Conservation (phyloP, 169 alveolate species). For the Cryptosporidium baileyi region DNA sequence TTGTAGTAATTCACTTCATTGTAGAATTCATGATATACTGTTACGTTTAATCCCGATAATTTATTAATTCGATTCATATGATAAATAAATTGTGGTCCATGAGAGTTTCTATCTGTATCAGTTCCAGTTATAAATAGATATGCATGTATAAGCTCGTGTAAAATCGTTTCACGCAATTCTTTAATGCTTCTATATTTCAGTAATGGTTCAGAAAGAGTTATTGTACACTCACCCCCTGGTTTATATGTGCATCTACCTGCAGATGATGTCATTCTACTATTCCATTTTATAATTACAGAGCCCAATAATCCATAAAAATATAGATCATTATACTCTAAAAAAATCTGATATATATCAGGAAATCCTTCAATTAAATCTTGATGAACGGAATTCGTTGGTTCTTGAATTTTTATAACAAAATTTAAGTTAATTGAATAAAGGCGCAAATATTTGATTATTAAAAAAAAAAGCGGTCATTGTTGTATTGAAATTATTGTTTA, state of each 20-base stretch:
- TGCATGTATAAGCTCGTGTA: constrained; percentile 97
- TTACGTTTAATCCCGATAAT: constrained; percentile 87
- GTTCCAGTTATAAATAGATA: constrained; percentile 84
- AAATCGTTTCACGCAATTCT: constrained; percentile 91
- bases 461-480: too few relatives aligned
- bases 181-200: constrained; percentile 87
- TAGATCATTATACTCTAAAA: constrained; percentile 79
- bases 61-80: constrained; percentile 88
- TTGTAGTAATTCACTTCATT: constrained; percentile 91
- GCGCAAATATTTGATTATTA: background rate
- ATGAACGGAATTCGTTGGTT: background rate
- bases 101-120: constrained; percentile 83
- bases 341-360: constrained; percentile 82
- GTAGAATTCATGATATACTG: constrained; percentile 88
- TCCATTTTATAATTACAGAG: constrained; percentile 86
- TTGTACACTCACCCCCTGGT: constrained; percentile 85
- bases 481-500: too few relatives aligned
- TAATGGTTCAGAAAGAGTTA: constrained; percentile 90
- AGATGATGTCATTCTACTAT: constrained; percentile 89
- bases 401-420: background rate
- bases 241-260: constrained; percentile 90
- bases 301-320: constrained; percentile 83
- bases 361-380: constrained; percentile 36
- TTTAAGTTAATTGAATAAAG: background rate
- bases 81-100: constrained; percentile 88